Evolutionary conservation across 2,329 filamentous ascomycete species (phyloP).

Genomic region (Albophoma yamanashiensis): DNA sequence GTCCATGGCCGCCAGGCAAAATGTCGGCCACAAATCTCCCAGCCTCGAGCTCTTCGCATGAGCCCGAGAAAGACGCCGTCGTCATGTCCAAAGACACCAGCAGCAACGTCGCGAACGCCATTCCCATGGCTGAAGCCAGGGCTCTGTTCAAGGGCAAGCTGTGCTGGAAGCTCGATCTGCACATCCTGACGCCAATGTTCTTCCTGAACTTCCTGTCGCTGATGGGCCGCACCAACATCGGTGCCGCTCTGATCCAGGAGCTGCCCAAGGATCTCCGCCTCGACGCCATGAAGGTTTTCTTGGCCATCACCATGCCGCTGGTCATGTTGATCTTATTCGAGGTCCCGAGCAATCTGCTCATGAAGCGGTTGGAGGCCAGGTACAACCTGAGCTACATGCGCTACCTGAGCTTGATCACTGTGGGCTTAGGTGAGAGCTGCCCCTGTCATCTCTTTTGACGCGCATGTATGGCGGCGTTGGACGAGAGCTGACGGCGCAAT

Average conservation of each 20-base stretch:
- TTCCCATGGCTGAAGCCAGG: not conserved
- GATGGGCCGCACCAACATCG: not conserved
- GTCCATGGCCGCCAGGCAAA: not conserved
- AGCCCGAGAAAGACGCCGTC: not conserved
- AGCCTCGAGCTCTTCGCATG: not conserved
- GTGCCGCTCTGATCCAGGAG: not conserved
- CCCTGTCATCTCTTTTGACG: no score
- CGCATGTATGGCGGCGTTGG: not conserved
- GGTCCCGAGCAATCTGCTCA: not conserved
- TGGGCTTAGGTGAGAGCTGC: not conserved
- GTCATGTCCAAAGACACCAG: not conserved
- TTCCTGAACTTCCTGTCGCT: not conserved
- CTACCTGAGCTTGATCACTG: not conserved
- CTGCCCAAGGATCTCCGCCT: not conserved
- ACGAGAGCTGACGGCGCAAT: not conserved
- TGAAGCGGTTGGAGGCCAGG: not conserved
- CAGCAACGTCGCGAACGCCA: not conserved
- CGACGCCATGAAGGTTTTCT: not conserved
- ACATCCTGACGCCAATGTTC: not conserved
- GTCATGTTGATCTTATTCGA: not conserved
- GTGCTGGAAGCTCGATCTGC: not conserved
- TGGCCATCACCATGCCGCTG: not conserved
- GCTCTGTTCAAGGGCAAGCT: not conserved
- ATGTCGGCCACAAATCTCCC: not conserved
- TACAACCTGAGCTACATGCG: not conserved